A percentile compares a stretch with the other conserved stretches of the same genome.
Evolutionary conservation across 1,139 yeast species (phyloP).

Genomic region (Diutina neorugosa): DNA sequence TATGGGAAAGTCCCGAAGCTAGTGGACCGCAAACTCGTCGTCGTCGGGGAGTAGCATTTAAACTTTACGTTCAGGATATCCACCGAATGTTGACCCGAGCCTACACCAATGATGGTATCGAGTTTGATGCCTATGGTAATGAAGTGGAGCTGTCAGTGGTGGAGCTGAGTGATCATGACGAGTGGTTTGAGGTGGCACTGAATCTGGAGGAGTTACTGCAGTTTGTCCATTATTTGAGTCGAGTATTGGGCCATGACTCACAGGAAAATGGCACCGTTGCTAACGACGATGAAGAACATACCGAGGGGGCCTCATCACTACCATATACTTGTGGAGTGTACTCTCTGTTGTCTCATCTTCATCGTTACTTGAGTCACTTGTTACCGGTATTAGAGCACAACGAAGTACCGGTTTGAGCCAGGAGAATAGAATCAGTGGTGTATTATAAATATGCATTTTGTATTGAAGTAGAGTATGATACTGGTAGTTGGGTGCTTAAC

Average conservation of each 20-base stretch:
- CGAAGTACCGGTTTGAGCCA: background rate
- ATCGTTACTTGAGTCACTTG: background rate
- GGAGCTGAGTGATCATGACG: background rate
- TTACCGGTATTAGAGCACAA: background rate
- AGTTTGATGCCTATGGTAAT: background rate
- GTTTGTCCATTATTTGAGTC: background rate
- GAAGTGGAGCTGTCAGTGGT: background rate
- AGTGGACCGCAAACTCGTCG: background rate
- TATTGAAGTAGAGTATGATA: no score
- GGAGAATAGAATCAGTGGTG: no score
- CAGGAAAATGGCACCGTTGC: background rate
- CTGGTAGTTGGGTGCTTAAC: no score
- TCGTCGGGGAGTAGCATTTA: background rate
- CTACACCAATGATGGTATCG: background rate
- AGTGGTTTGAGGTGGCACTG: slow-evolving; percentile 1
- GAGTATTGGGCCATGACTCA: background rate
- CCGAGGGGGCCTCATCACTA: background rate
- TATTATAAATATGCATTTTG: no score
- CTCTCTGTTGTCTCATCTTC: background rate
- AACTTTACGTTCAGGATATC: slow-evolving; percentile 1
- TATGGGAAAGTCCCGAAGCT: background rate
- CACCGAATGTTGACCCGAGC: background rate
- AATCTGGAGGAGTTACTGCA: background rate
- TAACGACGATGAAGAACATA: background rate
- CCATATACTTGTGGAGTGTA: background rate